Conservation (phyloP, 2,329 filamentous ascomycete species). For the Verticillium nubilum region DNA sequence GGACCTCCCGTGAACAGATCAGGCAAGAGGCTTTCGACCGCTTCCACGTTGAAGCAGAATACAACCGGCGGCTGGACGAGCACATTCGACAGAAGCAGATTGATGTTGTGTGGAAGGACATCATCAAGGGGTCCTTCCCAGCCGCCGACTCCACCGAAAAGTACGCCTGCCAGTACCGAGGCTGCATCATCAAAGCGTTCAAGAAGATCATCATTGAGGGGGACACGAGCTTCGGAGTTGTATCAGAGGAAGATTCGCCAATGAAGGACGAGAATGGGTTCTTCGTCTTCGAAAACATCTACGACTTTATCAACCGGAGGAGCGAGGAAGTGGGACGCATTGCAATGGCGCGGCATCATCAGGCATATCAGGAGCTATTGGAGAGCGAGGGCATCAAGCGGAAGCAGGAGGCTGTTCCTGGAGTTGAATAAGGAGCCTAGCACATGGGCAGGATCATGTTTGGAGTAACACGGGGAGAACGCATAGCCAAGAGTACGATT, state of each 20-base stretch:
- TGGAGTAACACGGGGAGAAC: background rate
- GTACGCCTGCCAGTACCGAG: conserved; percentile 22
- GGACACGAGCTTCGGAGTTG: conserved; percentile 31
- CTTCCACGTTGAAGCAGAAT: conserved; percentile 43
- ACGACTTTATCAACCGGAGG: conserved; percentile 32
- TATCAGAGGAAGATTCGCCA: conserved; percentile 12
- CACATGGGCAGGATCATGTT: background rate
- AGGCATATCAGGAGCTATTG: background rate
- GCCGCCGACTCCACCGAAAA: conserved; percentile 1
- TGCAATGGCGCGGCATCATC: conserved; percentile 22
- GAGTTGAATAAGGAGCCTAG: background rate
- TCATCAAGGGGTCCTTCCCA: conserved; percentile 36
- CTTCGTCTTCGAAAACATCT: conserved; percentile 36
- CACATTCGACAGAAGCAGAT: conserved; percentile 31
- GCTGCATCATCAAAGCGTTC: conserved; percentile 33
- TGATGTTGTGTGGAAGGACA: conserved; percentile 35
- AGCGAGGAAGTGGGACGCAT: conserved; percentile 30
- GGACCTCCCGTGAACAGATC: conserved; percentile 35
- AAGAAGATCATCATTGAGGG: conserved; percentile 44
- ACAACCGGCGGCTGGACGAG: conserved; percentile 30
- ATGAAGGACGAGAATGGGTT: conserved; percentile 32
- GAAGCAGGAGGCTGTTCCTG: background rate
- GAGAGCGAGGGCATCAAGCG: background rate
- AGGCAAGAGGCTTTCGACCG: conserved; percentile 44
- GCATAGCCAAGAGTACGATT: background rate